Conservation (phyloP, 2,329 filamentous ascomycete genomes). For the Pseudopithomyces maydicus region DNA sequence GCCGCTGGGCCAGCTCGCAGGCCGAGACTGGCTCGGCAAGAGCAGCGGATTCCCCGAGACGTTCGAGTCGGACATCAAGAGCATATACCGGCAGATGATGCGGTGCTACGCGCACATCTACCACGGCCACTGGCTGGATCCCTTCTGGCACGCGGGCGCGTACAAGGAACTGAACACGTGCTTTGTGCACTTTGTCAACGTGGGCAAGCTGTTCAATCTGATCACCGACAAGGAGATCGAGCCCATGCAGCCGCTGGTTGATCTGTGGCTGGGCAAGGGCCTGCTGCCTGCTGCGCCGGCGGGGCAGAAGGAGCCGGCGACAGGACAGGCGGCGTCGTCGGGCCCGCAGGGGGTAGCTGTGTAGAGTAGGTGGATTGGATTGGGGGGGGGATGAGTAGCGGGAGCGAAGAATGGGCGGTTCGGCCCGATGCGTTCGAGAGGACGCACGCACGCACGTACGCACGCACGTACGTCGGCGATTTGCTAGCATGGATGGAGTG, state of each 20-base stretch:
- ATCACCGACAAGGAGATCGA: slow-evolving; percentile 88
- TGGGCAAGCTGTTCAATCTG: slow-evolving; percentile 77
- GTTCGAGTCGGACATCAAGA: slow-evolving; percentile 76
- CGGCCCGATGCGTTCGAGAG: background rate
- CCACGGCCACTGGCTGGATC: slow-evolving; percentile 57
- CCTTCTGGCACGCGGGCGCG: slow-evolving; percentile 55
- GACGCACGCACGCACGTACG: too few species aligned
- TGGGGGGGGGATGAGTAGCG: too few species aligned
- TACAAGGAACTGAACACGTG: slow-evolving; percentile 60
- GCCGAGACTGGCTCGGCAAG: slow-evolving; percentile 85
- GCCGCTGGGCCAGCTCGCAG: slow-evolving; percentile 67
- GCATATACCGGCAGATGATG: slow-evolving; percentile 61
- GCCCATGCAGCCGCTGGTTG: slow-evolving; percentile 93
- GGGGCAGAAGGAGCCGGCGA: slow-evolving; percentile 25
- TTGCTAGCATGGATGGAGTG: slow-evolving; percentile 4
- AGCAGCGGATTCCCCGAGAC: slow-evolving; percentile 70
- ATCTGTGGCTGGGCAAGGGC: slow-evolving; percentile 88
- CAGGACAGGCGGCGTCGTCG: background rate
- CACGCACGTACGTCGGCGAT: background rate
- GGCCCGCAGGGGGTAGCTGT: slow-evolving; percentile 20
- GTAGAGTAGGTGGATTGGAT: background rate
- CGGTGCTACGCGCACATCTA: slow-evolving; percentile 60
- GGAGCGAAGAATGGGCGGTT: too few species aligned
- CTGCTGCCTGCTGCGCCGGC: slow-evolving; percentile 66
- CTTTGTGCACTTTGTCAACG: slow-evolving; percentile 60